A percentile compares a stretch with the other conserved stretches of the same genome.
Evolutionary conservation across 2,329 filamentous ascomycete species (phyloP).

Genomic region (Ophiostoma perfectum): DNA sequence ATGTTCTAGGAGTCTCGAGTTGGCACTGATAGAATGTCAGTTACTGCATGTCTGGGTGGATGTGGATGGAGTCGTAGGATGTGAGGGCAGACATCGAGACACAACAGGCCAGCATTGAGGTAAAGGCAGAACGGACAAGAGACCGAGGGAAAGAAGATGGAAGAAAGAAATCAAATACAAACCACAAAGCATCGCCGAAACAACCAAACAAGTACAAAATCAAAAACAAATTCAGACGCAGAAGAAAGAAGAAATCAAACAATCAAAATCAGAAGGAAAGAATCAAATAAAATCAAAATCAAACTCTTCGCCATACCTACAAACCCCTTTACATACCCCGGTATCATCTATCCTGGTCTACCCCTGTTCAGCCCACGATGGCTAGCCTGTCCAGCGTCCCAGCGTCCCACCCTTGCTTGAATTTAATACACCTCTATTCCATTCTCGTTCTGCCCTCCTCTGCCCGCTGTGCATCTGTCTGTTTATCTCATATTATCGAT

Average conservation of each 20-base stretch:
- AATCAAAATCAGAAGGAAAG: background rate
- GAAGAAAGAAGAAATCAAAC: background rate
- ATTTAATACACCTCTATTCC: background rate
- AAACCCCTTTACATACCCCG: constrained; percentile 6
- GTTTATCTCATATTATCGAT: constrained; percentile 9
- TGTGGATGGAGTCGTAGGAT: background rate
- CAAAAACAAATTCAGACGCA: too few species aligned
- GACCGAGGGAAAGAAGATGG: background rate
- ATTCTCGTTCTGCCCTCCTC: background rate
- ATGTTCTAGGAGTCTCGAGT: background rate
- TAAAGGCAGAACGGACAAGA: background rate
- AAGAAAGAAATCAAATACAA: too few species aligned
- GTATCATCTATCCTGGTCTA: background rate
- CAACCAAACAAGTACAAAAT: background rate
- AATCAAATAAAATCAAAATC: background rate
- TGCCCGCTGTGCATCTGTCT: background rate
- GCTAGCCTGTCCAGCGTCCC: constrained; percentile 7
- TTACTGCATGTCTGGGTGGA: constrained; percentile 1
- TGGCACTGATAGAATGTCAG: constrained; percentile 5
- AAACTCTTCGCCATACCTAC: background rate
- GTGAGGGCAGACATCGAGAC: background rate
- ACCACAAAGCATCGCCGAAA: too few species aligned
- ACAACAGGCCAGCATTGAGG: background rate
- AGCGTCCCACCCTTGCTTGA: constrained; percentile 7
- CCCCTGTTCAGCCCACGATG: constrained; percentile 12